Conservation (phyloP, 192 early-diverging fungal species). For the Umbelopsis ramanniana region DNA sequence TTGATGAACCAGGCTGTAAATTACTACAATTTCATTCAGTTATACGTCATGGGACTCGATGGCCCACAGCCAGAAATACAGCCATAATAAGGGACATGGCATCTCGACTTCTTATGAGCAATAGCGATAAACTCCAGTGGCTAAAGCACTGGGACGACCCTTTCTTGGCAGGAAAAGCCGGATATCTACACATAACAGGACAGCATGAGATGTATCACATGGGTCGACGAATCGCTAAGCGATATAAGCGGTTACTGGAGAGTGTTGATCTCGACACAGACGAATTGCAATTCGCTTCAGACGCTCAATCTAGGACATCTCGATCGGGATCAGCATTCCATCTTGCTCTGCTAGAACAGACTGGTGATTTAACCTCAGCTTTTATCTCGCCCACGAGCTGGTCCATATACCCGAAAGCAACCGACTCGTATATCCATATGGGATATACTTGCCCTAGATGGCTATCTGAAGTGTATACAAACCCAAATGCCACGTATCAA, state of each 20-base stretch:
- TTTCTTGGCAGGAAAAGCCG: not conserved
- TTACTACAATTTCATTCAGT: conserved; percentile 18
- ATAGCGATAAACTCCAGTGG: not conserved
- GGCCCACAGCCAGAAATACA: conserved; percentile 17
- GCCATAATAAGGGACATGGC: not conserved
- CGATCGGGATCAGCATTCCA: conserved; percentile 25
- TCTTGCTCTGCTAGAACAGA: conserved; percentile 21
- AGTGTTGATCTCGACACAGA: not conserved
- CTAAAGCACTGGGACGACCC: conserved; percentile 7
- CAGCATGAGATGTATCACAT: conserved; percentile 21
- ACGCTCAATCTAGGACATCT: conserved; percentile 4
- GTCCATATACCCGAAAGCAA: conserved; percentile 11
- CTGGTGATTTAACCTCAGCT: conserved; percentile 7
- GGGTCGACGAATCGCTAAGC: conserved; percentile 1
- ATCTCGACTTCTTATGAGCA: not conserved
- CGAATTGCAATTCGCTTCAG: conserved; percentile 14
- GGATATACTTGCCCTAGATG: conserved; percentile 18
- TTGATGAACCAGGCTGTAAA: not conserved
- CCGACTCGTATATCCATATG: conserved; percentile 20
- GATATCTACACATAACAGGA: not conserved
- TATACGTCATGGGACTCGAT: conserved; percentile 27
- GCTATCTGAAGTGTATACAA: not conserved
- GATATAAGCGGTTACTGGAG: not conserved
- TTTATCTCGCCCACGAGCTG: not conserved
- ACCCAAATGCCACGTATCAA: conserved; percentile 4